Evolutionary conservation across 495 filamentous ascomycete species (phyloP), one percentile per base, ranked within the genome.

Genomic region (Aspergillus egyptiacus): DNA sequence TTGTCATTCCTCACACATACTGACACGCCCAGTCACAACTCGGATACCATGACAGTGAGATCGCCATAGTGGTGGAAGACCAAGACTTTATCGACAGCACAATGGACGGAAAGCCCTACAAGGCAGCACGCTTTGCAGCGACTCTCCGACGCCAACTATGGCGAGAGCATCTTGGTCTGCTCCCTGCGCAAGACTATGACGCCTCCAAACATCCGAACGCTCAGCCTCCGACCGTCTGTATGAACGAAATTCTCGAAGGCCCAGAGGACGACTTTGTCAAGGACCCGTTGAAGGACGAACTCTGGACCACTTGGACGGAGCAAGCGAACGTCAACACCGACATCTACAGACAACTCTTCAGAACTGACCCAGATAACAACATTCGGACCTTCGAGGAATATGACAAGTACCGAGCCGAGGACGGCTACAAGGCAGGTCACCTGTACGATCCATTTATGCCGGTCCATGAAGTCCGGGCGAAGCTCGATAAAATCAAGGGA

Each of bases 11-110:
- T n/a, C n/a, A 31, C 49, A 15, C 18, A 46, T 20, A 40, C 64
- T 59, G 36, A 56, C 46, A 23, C 27, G 22, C 23, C 14, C 48
- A 81, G 59, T 94, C 87, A 13, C 91, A 96, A 71, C 71, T 91
- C 15, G 93, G 91, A 13, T 77, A 81, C 59, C 89, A 94, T 60
- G 93, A 98, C 61, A 89, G 84, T 48, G 93, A 98, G 66, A 73
- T 98, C n/a, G 81, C 85, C 33, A 87, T 95, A 39, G 86, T 96
- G 14, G 87, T 96, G 76, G 85, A 94, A 68, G 91, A 98, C 64
- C 83, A 79, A 30, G 78, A 83, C 15, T 71, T 70, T n/a, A 75
- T 96, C 32, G 70, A 76, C 30, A 85, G 79, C 28, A 77, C 60
- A 6, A 96, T 97, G 91, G 76, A 88, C 53, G 89, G 91, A 7